These are phyloP conservation scores for Warburgia ugandensis DNA, from an alignment of 164 flowering plant species.

Conservation along the genomic window DNA sequence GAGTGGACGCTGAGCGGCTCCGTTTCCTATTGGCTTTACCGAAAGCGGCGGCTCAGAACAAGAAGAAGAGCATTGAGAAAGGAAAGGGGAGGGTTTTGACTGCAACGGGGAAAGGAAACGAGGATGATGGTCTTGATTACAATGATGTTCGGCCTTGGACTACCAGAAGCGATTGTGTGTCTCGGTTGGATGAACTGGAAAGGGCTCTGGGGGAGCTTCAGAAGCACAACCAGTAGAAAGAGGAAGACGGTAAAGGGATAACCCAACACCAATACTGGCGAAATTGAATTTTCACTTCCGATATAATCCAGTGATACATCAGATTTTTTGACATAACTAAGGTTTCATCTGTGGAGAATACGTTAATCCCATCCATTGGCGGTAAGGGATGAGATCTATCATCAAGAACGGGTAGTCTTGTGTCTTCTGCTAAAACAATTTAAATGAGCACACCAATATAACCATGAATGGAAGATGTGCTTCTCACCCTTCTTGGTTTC, in stretches of 20 bases:
- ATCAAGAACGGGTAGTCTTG: no score
- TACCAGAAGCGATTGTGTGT: constrained; percentile 9
- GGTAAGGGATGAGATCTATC: no score
- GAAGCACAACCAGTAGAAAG: neutral
- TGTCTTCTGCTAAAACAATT: no score
- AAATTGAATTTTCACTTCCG: neutral
- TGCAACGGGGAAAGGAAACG: neutral
- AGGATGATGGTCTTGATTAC: constrained; percentile 1
- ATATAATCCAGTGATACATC: no score
- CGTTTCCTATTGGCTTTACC: constrained; percentile 13
- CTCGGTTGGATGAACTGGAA: constrained; percentile 12
- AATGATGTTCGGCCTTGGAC: constrained; percentile 2
- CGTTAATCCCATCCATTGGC: no score
- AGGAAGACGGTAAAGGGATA: neutral
- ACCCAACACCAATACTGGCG: no score
- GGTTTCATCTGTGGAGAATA: no score
- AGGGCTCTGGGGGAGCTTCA: constrained; percentile 6
- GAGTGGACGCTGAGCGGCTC: constrained; percentile 5
- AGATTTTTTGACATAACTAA: no score
- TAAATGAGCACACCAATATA: no score
- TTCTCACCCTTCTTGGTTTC: no score
- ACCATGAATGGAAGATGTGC: no score
- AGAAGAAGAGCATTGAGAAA: neutral
- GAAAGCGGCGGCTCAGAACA: constrained; percentile 7
- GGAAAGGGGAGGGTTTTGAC: neutral